These are phyloP conservation scores for Rhodotorula glutinis DNA, from an alignment of 1,284 basidiomycete species.

Conservation along the genomic window DNA sequence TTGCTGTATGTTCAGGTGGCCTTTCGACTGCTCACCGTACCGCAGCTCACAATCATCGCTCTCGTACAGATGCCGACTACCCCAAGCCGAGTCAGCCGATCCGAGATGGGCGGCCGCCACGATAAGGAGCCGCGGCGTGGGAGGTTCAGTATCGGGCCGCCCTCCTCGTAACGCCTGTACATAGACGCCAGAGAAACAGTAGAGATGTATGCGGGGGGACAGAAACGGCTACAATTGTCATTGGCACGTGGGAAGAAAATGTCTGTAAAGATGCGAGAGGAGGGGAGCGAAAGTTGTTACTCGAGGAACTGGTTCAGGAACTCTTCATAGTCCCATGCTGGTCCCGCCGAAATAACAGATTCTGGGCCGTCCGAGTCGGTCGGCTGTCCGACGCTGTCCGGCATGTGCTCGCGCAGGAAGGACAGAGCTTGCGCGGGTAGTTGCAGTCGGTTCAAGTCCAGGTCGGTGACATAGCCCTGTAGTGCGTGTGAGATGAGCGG, in stretches of 20 bases:
- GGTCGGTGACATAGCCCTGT: constrained; percentile 87
- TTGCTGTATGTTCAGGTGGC: constrained; percentile 36
- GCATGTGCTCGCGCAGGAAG: constrained; percentile 57
- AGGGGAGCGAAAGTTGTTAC: not conserved
- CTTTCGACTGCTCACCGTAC: too few relatives aligned
- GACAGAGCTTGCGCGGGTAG: constrained; percentile 74
- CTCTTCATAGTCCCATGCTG: constrained; percentile 18
- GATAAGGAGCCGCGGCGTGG: too few relatives aligned
- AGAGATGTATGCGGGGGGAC: not conserved
- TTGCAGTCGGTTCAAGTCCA: constrained; percentile 84
- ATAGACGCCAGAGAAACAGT: not conserved
- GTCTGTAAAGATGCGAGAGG: not conserved
- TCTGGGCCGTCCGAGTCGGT: not conserved
- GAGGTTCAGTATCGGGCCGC: too few relatives aligned
- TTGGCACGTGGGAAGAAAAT: not conserved
- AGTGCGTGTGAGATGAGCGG: not conserved
- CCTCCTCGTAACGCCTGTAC: too few relatives aligned
- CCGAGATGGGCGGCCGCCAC: constrained; percentile 20
- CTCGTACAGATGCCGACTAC: constrained; percentile 14
- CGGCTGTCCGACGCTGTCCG: not conserved
- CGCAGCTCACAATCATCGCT: too few relatives aligned
- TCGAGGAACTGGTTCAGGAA: constrained; percentile 25
- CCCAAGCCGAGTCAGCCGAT: constrained; percentile 3
- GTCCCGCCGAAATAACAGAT: fast-evolving
- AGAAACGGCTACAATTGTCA: not conserved